Base-by-base conservation (phyloP, 1,139 yeast species). In the Kluyveromyces sp. region DNA sequence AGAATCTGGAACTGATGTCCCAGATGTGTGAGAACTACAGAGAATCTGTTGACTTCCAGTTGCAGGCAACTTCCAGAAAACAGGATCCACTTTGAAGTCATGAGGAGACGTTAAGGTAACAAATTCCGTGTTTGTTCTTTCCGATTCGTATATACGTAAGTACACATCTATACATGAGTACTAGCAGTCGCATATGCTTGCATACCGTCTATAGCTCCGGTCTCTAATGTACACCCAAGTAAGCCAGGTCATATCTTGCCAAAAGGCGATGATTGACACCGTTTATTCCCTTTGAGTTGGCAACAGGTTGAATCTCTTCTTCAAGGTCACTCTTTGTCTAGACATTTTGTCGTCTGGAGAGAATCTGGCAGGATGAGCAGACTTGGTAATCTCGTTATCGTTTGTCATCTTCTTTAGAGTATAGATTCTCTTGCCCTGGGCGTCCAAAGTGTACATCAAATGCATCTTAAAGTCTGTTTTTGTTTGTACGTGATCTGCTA, bases 281-380 rank as follows among this genome's bases (percentile, higher is more conserved):
- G 68, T 61, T 78, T 78, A 17, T 4, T 29, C 17, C n/a, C 11
- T 4, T 68, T 87, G 95, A 48, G 94, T 83, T 61, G 96, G 96
- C 64, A 94, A 76, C 67, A 94, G 67, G 56, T 83, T 83, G 67
- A 73, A 89, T 74, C 98, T 83, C 77, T 87, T 92, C 81, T 94
- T 94, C 65, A 94, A 77, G 43, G 97, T 92, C 43, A 92, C 96
- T 77, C 99, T 85, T 71, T 94, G 97, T 76, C 96, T 84, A 46
- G 98, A 92, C 75, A 87, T 92, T 72, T 92, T 92, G 77, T 92
- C 99, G 66, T 92, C 99, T 57, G 99, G 99, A 40, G 98, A 92
- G 68, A 92, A 92, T 69, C 99, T 81, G 46, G 99, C 98, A 51
- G 99, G 99, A 68, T 94, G 99, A 29, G 98, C 98, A 54, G 96